Base-by-base conservation (phyloP, 257 asterid species). In the Solanum acaule region DNA sequence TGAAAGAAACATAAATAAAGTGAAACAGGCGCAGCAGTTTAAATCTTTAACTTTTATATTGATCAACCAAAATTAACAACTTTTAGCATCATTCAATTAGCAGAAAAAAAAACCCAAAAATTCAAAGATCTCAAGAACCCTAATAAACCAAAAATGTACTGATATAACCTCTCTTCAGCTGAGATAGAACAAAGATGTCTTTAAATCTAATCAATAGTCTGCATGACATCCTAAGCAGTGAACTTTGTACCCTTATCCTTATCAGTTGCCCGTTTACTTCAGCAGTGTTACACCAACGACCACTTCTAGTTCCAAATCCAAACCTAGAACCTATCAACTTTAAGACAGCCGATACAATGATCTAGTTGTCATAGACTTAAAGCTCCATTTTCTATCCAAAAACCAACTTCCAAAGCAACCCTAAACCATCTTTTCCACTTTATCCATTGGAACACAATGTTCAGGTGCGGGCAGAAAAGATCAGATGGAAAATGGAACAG, bases 141-240 rank as follows among this genome's bases (percentile, higher is more conserved):
- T 73, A 73, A 73, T 73, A 84, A 61, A 35, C 38, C 12, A 67
- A 38, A 16, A 14, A 46, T 31, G 61, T n/a, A 49, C 73, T 23
- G 11, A 76, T 73, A 73, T 22, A 35, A 5, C 29, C 82, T 20
- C 29, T 73, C 49, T 73, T 73, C 49, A 35, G 29, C 49, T 73
- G 31, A 56, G 8, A n/a, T 23, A 56, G 34, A 67, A 61, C 29
- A 12, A 10, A 67, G 34, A 65, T 5, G 72, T 2, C 18, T 14
- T 29, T 18, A 70, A 29, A 87, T 71, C 65, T 90, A 94, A 91
- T 94, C 97, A 42, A 92, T 90, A 20, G 88, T 90, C 91, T 93
- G 97, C 95, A 93, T 92, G 81, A 94, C 89, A 87, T 95, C 97
- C 37, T 95, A 94, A 7, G 94, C 89, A 3, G 96, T 95, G 87